phyloP scores from a whole-genome alignment of 1,284 basidiomycete species.

The Apiotrichum siamense region DNA sequence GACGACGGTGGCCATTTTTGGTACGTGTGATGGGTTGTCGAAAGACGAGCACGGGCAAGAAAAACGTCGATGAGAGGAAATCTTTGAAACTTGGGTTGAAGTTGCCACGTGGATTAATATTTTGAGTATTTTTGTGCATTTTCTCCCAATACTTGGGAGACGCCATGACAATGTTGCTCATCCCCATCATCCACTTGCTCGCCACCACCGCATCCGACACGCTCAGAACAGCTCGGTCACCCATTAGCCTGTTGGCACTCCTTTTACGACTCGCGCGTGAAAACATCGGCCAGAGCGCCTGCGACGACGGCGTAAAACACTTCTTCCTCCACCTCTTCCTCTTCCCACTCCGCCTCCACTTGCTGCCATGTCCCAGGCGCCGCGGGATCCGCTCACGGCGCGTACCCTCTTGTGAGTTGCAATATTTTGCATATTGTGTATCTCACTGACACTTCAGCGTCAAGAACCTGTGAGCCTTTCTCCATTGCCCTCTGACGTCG shows the following conservation, averaged over 20 bases:
- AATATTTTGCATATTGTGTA: background rate
- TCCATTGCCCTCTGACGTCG: too few relatives aligned
- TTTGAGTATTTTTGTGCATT: background rate
- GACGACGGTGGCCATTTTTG: conserved; percentile 42
- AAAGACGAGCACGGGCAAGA: background rate
- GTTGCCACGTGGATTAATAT: background rate
- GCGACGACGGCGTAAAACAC: too few relatives aligned
- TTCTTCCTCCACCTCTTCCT: background rate
- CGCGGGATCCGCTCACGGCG: conserved; percentile 35
- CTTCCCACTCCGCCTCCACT: background rate
- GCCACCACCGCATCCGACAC: background rate
- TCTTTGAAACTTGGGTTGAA: background rate
- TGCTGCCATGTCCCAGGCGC: conserved; percentile 26
- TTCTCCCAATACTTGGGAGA: conserved; percentile 4
- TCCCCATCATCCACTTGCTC: background rate
- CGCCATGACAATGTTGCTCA: too few relatives aligned
- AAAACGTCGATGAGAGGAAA: background rate
- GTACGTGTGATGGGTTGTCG: conserved; percentile 2
- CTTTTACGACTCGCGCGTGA: too few relatives aligned
- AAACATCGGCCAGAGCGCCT: too few relatives aligned
- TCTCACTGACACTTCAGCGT: conserved; percentile 26
- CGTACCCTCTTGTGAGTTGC: conserved; percentile 42
- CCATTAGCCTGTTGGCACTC: too few relatives aligned
- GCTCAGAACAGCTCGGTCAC: too few relatives aligned
- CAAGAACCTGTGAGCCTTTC: conserved; percentile 47